Evolutionary conservation across 805 yeast species (phyloP), one percentile per base, ranked within the genome.

Genomic region (Kockiozyma suomiensis): DNA sequence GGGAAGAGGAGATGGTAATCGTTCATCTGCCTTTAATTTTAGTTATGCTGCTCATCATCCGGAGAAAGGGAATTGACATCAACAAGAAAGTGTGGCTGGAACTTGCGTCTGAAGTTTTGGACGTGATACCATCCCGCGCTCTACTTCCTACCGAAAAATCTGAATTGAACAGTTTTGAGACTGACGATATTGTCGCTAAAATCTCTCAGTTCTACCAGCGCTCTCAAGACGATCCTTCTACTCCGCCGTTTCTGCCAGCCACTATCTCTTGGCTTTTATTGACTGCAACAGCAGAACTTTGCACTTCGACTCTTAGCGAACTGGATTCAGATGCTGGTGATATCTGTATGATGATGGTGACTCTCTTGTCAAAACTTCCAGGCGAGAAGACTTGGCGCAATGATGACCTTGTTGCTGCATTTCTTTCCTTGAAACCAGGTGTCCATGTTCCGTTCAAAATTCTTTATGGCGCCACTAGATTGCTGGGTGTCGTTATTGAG

Each of bases 1-100:
- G 81, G 43, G 99, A 93, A 64, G 97, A 91, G 66, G 98, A 91
- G 63, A 90, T 90, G 87, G 74, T 86, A 6, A 76, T 83, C 0
- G 79, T 81, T 19, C 97, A 93, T 70, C 75, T 88, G 6, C 97
- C 98, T 0, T 73, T 90, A 45, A 79, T 88, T 0, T 70, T 91
- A 1, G 66, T 90, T 19, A 17, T 62, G 26, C 41, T 62, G 8
- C 54, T 63, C 30, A 48, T 63, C 15, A 19, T 59, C 10, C 56
- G 64, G 42, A 25, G 30, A n/a, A 38, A 48, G 15, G 54, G 37
- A 8, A 46, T 13, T 2, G 21, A 33, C 35, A 13, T 38, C 37
- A 43, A 59, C 37, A 30, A 32, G n/a, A 50, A 68, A 72, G 25
- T 33, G 25, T 79, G 85, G 77, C 68, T 80, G 21, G 65, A 69